These are phyloP conservation scores for Wickerhamomyces bovis DNA, from an alignment of 805 yeast species.

Conservation along the genomic window DNA sequence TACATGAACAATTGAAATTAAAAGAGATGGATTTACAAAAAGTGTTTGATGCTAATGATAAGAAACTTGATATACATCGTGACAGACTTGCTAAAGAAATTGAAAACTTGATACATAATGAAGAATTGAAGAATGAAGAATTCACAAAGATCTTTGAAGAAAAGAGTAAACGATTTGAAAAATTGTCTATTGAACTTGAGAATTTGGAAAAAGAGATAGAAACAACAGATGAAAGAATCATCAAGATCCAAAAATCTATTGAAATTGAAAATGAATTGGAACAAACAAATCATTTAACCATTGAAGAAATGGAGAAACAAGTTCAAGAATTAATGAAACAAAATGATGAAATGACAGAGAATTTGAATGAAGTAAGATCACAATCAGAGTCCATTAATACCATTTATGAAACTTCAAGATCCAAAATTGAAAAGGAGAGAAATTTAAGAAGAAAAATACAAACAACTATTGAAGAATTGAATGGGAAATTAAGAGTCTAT, in stretches of 20 bases:
- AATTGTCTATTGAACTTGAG: conserved; percentile 15
- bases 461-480: conserved; percentile 39
- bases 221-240: not conserved
- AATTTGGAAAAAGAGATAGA: conserved; percentile 11
- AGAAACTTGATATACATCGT: not conserved
- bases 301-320: conserved; percentile 10
- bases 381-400: conserved; percentile 17
- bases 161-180: conserved; percentile 14
- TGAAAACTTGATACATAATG: not conserved
- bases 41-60: not conserved
- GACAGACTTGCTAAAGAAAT: not conserved
- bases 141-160: conserved; percentile 11
- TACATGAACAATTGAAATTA: not conserved
- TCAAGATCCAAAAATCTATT: conserved; percentile 1
- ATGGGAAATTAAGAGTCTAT: conserved; percentile 28
- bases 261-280: not conserved
- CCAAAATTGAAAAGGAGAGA: conserved; percentile 31
- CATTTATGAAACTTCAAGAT: conserved; percentile 20
- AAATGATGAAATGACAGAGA: conserved; percentile 14
- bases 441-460: conserved; percentile 39
- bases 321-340: conserved; percentile 20
- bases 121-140: conserved; percentile 12
- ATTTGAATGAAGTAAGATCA: conserved; percentile 19
- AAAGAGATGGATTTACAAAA: not conserved
- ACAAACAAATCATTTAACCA: not conserved